These are phyloP conservation scores for Pyrenochaeta sp. DNA, from an alignment of 2,329 filamentous ascomycete genomes.

Conservation along the genomic window DNA sequence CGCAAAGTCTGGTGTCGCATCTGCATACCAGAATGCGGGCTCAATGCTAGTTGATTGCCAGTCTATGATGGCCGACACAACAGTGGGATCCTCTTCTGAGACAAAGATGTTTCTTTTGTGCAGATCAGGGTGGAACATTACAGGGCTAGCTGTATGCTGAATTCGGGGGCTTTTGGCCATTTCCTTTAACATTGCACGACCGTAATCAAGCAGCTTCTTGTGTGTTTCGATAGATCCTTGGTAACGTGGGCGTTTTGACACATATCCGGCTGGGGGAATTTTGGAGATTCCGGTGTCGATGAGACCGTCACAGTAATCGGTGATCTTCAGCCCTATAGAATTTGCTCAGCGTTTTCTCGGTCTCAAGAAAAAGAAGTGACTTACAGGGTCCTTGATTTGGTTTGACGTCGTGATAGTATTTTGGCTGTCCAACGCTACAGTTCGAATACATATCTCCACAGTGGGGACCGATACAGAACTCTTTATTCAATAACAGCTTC, in stretches of 20 bases:
- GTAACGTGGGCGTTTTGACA: constrained; percentile 36
- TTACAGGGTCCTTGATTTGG: constrained; percentile 52
- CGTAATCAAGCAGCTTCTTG: constrained; percentile 38
- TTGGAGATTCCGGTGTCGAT: constrained; percentile 50
- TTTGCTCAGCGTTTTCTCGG: constrained; percentile 15
- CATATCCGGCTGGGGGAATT: constrained; percentile 34
- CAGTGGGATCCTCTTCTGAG: constrained; percentile 47
- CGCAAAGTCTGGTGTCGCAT: constrained; percentile 52
- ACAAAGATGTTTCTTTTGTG: constrained; percentile 55
- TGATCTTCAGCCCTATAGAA: constrained; percentile 44
- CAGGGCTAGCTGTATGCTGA: constrained; percentile 34
- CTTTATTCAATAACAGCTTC: constrained; percentile 18
- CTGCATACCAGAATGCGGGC: constrained; percentile 50
- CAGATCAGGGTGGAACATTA: constrained; percentile 51
- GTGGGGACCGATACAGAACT: constrained; percentile 42
- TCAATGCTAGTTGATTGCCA: constrained; percentile 53
- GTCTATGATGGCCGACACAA: constrained; percentile 52
- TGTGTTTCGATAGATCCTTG: constrained; percentile 47
- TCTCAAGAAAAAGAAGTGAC: constrained; percentile 16
- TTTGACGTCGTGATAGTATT: constrained; percentile 41
- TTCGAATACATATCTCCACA: constrained; percentile 41
- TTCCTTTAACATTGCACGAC: constrained; percentile 36
- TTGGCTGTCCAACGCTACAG: constrained; percentile 38
- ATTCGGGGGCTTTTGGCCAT: constrained; percentile 39
- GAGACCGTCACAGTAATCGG: constrained; percentile 46